These are phyloP conservation scores for Magnaporthales sp. DNA, from an alignment of 2,329 filamentous ascomycete genomes.

Conservation along the genomic window DNA sequence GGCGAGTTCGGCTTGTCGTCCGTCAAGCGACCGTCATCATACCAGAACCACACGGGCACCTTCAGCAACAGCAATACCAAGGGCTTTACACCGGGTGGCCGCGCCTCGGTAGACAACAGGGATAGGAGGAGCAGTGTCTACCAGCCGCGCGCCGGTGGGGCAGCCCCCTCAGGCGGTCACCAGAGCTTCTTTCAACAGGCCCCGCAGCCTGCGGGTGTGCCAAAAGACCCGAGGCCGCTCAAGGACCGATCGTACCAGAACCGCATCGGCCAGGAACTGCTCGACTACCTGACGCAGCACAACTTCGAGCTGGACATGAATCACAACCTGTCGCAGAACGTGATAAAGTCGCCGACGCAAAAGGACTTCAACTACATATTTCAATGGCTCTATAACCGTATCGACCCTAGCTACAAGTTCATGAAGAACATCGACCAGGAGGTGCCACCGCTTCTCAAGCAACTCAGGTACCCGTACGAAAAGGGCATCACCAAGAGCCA, in stretches of 20 bases:
- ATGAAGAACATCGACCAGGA: conserved; percentile 93
- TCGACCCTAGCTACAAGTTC: conserved; percentile 89
- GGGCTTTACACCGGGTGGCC: conserved; percentile 54
- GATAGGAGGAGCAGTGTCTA: conserved; percentile 77
- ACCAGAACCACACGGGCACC: conserved; percentile 55
- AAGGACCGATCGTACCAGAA: conserved; percentile 73
- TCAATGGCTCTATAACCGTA: conserved; percentile 92
- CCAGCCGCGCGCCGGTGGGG: conserved; percentile 52
- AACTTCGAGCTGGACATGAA: conserved; percentile 99
- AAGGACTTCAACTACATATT: conserved; percentile 99
- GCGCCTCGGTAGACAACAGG: conserved; percentile 38
- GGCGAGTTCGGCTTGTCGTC: conserved; percentile 70
- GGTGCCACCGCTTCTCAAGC: conserved; percentile 84
- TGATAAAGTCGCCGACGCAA: conserved; percentile 87
- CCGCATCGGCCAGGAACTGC: conserved; percentile 76
- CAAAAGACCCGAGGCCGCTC: conserved; percentile 77
- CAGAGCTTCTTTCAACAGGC: conserved; percentile 94
- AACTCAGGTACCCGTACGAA: conserved; percentile 89
- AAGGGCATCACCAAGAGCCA: conserved; percentile 95
- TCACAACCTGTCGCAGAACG: conserved; percentile 82
- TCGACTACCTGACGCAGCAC: conserved; percentile 86
- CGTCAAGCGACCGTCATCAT: conserved; percentile 66
- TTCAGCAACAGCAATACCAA: conserved; percentile 39
- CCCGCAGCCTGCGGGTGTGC: conserved; percentile 71
- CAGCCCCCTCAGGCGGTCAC: conserved; percentile 45